These are phyloP conservation scores for Emydomyces testavorans DNA, from an alignment of 2,329 filamentous ascomycete genomes.

Conservation along the genomic window DNA sequence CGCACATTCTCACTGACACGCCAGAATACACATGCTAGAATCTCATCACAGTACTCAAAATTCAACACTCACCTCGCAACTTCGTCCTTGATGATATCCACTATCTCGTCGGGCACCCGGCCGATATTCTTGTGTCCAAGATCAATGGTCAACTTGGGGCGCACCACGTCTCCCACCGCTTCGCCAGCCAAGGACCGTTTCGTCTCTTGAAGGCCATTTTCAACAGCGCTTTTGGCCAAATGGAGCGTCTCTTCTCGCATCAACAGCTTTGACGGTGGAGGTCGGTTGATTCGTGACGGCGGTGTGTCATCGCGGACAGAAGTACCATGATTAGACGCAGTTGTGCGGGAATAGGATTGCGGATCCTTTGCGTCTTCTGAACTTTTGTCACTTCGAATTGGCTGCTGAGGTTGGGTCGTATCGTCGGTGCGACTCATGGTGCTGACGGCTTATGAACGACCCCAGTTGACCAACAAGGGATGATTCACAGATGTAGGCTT, in stretches of 20 bases:
- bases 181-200: conserved; percentile 39
- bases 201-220: conserved; percentile 38
- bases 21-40: background rate
- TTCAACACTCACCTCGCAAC: conserved; percentile 42
- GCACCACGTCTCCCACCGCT: conserved; percentile 36
- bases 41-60: no score
- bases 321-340: conserved; percentile 23
- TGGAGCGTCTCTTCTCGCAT: conserved; percentile 37
- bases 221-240: conserved; percentile 35
- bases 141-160: conserved; percentile 41
- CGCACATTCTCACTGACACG: background rate
- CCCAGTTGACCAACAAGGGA: conserved; percentile 10
- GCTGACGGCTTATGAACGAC: conserved; percentile 21
- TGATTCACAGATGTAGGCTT: conserved; percentile 8
- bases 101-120: conserved; percentile 39
- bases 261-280: conserved; percentile 23
- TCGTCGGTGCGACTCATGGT: conserved; percentile 32
- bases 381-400: conserved; percentile 24
- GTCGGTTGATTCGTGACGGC: conserved; percentile 20
- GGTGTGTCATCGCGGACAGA: conserved; percentile 24
- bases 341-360: conserved; percentile 18
- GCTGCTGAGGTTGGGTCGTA: conserved; percentile 25
- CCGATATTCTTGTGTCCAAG: conserved; percentile 40
- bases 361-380: conserved; percentile 27
- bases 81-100: conserved; percentile 43